These are phyloP conservation scores for Polygonum aviculare DNA, from an alignment of 148 eudicot species.

Conservation along the genomic window DNA sequence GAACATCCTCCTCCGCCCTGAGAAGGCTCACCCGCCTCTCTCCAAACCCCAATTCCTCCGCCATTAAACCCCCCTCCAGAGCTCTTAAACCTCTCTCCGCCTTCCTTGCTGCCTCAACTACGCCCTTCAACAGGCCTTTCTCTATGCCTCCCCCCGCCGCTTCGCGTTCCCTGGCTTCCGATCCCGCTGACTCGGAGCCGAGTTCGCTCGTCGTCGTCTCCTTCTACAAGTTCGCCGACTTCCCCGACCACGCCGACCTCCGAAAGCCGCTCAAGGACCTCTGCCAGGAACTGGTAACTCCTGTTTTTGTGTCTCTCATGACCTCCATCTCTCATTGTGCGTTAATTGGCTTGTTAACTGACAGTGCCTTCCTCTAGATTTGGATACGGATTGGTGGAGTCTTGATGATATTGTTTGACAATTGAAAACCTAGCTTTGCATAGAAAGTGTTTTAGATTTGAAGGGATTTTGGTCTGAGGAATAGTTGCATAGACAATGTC, in stretches of 20 bases:
- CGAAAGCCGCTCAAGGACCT: conserved; percentile 67
- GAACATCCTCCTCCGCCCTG: conserved; percentile 14
- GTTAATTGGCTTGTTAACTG: not conserved
- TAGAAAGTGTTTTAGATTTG: not conserved
- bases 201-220: conserved; percentile 67
- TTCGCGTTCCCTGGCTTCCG: conserved; percentile 8
- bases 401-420: not conserved
- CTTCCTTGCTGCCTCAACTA: conserved; percentile 1
- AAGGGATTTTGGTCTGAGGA: not conserved
- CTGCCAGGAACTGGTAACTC: conserved; percentile 57
- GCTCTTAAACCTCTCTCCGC: conserved; percentile 12
- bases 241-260: conserved; percentile 61
- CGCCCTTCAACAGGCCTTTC: conserved; percentile 17
- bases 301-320: not conserved
- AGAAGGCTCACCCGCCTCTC: conserved; percentile 21
- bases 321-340: not conserved
- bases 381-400: not conserved
- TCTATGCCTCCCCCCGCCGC: conserved; percentile 19
- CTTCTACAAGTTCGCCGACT: conserved; percentile 89
- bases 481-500: not conserved
- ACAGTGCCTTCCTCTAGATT: not conserved
- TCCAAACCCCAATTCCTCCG: conserved; percentile 27
- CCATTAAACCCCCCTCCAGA: conserved; percentile 25
- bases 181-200: conserved; percentile 10
- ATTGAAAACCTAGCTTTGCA: not conserved